Percentiles rank a stretch among this genome's conserved stretches.
phyloP scores from a whole-genome alignment of 2,329 filamentous ascomycete genomes.

The Sporothrix pseudoabietina region DNA sequence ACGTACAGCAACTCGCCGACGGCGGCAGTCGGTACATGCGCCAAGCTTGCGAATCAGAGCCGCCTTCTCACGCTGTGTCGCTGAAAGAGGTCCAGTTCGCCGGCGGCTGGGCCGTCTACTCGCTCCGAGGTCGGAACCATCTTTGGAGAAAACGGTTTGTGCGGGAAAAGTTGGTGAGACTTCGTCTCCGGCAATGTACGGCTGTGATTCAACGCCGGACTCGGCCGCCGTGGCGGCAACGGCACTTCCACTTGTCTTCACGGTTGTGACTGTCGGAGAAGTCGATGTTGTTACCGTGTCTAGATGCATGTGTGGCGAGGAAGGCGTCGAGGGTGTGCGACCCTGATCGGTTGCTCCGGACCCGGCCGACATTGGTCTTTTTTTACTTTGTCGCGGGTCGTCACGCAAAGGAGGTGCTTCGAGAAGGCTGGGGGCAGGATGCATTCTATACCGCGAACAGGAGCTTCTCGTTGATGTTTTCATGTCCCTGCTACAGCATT shows the following conservation, averaged over 20 bases:
- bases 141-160: slow-evolving; percentile 59
- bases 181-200: slow-evolving; percentile 52
- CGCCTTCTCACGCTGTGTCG: slow-evolving; percentile 60
- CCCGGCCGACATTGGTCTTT: slow-evolving; percentile 34
- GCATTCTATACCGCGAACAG: slow-evolving; percentile 37
- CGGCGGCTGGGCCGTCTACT: slow-evolving; percentile 59
- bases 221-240: slow-evolving; percentile 44
- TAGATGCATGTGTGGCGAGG: slow-evolving; percentile 46
- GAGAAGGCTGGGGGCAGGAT: slow-evolving; percentile 40
- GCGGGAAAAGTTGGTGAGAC: slow-evolving; percentile 50
- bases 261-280: slow-evolving; percentile 55
- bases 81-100: slow-evolving; percentile 61
- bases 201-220: slow-evolving; percentile 50
- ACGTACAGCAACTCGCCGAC: slow-evolving; percentile 31
- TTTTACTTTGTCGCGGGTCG: slow-evolving; percentile 36
- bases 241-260: slow-evolving; percentile 48
- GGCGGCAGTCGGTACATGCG: slow-evolving; percentile 55
- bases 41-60: slow-evolving; percentile 62
- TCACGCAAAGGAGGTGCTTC: slow-evolving; percentile 40
- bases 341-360: slow-evolving; percentile 32
- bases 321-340: slow-evolving; percentile 36
- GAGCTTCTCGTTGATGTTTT: neutral
- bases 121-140: slow-evolving; percentile 57
- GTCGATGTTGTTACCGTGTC: slow-evolving; percentile 56
- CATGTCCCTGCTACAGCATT: slow-evolving; percentile 22